Percentiles rank a stretch among this genome's conserved stretches.
Conservation (phyloP, 208 protist species). For the Leishmania amazonensis region DNA sequence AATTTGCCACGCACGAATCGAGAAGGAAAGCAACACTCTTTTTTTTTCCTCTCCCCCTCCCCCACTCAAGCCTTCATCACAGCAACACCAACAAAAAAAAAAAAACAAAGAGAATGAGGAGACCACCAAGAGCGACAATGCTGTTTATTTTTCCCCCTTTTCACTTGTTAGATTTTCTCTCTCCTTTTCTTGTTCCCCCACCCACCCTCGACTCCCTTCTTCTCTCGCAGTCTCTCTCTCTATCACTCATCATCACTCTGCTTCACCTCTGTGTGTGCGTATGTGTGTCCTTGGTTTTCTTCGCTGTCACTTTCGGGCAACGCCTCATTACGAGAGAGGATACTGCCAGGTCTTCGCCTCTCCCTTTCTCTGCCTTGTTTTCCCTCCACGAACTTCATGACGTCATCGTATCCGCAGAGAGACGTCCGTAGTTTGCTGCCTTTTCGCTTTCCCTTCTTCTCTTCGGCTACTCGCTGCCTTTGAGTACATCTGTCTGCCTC, state of each 20-base stretch:
- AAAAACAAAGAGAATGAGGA: not conserved
- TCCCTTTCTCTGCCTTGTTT: not conserved
- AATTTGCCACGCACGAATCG: not conserved
- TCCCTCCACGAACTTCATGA: not conserved
- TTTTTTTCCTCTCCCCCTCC: not conserved
- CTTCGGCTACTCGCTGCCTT: not conserved
- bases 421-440: not conserved
- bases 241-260: not conserved
- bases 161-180: not conserved
- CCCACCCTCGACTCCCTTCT: not conserved
- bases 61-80: not conserved
- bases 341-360: not conserved
- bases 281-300: not conserved
- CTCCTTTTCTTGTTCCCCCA: not conserved
- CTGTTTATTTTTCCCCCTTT: no score
- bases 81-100: not conserved
- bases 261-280: not conserved
- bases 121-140: no score
- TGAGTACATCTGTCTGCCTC: not conserved
- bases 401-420: not conserved
- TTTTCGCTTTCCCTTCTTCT: not conserved
- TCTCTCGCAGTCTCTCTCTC: not conserved
- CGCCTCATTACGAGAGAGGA: not conserved
- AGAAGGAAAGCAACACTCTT: not conserved
- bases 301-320: not conserved